A percentile compares a stretch with the other conserved stretches of the same genome.
Evolutionary conservation across 768 basidiomycete species (phyloP).

Genomic region (Agaricus blazei): DNA sequence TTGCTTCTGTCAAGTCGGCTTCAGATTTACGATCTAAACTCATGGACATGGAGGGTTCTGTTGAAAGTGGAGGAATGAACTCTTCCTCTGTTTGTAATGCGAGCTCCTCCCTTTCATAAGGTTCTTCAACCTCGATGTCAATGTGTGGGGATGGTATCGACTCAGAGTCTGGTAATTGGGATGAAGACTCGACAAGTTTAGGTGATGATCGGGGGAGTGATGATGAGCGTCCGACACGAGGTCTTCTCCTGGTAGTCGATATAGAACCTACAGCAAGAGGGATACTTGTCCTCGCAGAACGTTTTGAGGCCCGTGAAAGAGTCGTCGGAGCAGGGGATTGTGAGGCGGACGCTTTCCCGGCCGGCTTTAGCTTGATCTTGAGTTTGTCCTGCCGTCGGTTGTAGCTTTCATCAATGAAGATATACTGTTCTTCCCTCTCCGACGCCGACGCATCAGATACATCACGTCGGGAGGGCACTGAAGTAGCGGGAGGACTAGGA

Average conservation of each 20-base stretch:
- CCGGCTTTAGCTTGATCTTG: constrained; percentile 2
- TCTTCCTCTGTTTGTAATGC: not conserved
- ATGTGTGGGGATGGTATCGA: not conserved
- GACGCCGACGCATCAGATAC: not conserved
- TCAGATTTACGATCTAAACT: constrained; percentile 1
- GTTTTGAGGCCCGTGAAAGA: constrained; percentile 3
- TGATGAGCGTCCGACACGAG: not conserved
- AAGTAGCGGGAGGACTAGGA: constrained; percentile 9
- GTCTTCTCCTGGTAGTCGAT: not conserved
- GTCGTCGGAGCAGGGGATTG: constrained; percentile 5
- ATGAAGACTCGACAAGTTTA: not conserved
- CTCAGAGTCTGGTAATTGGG: not conserved
- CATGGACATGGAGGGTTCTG: not conserved
- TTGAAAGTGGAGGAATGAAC: not conserved
- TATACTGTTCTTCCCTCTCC: not conserved
- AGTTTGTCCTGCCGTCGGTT: not conserved
- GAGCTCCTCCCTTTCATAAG: not conserved
- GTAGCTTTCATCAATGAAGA: not conserved
- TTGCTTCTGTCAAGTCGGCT: not conserved
- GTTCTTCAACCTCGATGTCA: not conserved
- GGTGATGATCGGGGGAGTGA: constrained; percentile 5
- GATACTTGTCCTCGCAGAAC: not conserved
- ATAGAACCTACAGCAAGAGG: not conserved
- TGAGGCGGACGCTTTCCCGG: not conserved
- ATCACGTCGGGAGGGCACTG: constrained; percentile 31